Percentiles rank a stretch among this genome's conserved stretches.
These are phyloP conservation scores for Amesomyces nigricolor DNA, from an alignment of 2,329 filamentous ascomycete genomes.

Conservation along the genomic window DNA sequence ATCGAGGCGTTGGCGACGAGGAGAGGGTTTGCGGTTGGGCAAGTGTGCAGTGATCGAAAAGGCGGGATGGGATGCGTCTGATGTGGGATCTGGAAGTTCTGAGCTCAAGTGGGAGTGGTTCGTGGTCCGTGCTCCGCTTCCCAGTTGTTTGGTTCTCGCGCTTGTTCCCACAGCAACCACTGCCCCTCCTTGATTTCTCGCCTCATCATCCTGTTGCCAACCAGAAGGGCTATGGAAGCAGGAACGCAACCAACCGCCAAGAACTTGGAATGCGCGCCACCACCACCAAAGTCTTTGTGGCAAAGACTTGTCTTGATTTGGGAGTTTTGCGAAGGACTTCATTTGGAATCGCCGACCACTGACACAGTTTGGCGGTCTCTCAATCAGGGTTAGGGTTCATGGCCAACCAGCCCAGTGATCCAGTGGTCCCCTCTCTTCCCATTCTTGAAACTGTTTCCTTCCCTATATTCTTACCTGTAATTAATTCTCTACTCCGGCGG, in stretches of 20 bases:
- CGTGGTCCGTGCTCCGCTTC: constrained; percentile 12
- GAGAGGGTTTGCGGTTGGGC: neutral
- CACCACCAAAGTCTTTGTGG: too few species aligned
- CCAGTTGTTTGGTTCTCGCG: constrained; percentile 9
- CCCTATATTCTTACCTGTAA: too few species aligned
- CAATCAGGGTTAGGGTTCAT: neutral
- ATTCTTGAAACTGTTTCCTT: too few species aligned
- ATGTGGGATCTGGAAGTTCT: neutral
- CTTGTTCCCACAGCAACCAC: constrained; percentile 17
- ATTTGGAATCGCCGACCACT: too few species aligned
- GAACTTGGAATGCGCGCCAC: too few species aligned
- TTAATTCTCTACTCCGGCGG: too few species aligned
- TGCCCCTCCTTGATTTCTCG: neutral
- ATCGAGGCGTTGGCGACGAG: neutral
- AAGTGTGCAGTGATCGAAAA: constrained; percentile 3
- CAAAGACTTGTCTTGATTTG: too few species aligned
- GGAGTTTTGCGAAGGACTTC: too few species aligned
- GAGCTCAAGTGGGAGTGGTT: neutral
- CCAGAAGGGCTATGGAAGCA: neutral
- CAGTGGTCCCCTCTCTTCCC: too few species aligned
- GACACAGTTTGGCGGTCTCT: too few species aligned
- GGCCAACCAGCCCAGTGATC: too few species aligned
- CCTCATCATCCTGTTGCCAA: neutral
- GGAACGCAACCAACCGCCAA: neutral
- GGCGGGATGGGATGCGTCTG: constrained; percentile 1